Base-by-base conservation (phyloP, 1,284 basidiomycete genomes). In the Sanguinoderma infundibulare region DNA sequence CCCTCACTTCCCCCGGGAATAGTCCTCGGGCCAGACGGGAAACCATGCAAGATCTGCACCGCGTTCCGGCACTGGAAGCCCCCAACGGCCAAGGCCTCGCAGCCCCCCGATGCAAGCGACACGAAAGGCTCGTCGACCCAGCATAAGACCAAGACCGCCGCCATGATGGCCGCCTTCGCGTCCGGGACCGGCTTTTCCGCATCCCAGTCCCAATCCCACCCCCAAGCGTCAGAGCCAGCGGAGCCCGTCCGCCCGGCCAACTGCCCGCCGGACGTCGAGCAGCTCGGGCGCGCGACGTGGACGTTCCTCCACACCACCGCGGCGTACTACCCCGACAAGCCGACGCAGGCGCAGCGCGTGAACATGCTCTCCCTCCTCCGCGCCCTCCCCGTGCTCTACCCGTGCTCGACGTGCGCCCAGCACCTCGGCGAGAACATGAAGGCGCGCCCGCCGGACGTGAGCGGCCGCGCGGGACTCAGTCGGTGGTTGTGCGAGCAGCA, bases 281-380 rank as follows among this genome's bases (percentile, higher is more conserved):
- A 87, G 59, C 87, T 98, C 42, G 96, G 96, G 5, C 86, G 88
- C 54, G 90, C 96, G 52, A 97, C 96, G 3, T 98, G 96, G 96
- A 92, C 95, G 20, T 98, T 98, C 83, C 82, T 98, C 38, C 96
- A 98, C 74, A 90, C 95, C 1, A 91, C 95, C 3, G 95, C 94
- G 0, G 93, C 96, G 17, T 96, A 98, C 76, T 98, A 96, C 76
- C 95, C 96, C n/a, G 83, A 89, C 28, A 75, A 79, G 28, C 92
- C 96, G 0, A 85, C 87, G 0, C 78, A 86, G 0, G 77, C 77
- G 5, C 92, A 96, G 67, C 88, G 92, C 63, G 82, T 84, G 24
- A 89, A 91, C 64, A 96, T 98, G 94, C 79, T 92, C 39, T 81
- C 82, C 64, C 83, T 98, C 20, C 78, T 98, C 12, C 83, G 83